Conservation (phyloP, 768 basidiomycete species). For the Trametes gibbosa region DNA sequence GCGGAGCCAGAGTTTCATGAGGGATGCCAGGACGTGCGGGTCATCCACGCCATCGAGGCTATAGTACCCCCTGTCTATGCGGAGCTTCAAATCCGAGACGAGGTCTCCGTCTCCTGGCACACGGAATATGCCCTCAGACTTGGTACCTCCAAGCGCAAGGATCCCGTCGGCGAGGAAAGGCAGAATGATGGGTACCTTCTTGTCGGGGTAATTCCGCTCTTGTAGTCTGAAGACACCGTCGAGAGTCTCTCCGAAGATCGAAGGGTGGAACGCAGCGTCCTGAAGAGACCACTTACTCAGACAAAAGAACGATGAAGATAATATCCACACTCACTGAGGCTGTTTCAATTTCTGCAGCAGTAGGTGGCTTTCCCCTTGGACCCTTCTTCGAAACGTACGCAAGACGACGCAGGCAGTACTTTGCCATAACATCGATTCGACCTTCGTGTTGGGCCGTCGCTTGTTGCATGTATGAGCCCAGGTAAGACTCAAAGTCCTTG, state of each 20-base stretch:
- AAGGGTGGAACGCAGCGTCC: conserved; percentile 94
- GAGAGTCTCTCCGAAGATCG: conserved; percentile 89
- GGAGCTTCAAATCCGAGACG: conserved; percentile 83
- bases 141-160: conserved; percentile 80
- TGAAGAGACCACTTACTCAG: conserved; percentile 28
- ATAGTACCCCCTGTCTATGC: conserved; percentile 90
- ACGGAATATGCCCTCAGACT: conserved; percentile 89
- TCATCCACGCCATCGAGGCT: conserved; percentile 88
- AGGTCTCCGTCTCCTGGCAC: conserved; percentile 89
- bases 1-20: conserved; percentile 91
- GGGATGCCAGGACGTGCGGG: conserved; percentile 83
- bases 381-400: conserved; percentile 76
- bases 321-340: conserved; percentile 58
- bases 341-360: conserved; percentile 84
- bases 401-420: conserved; percentile 83
- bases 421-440: conserved; percentile 86
- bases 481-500: conserved; percentile 86
- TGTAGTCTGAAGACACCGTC: conserved; percentile 83
- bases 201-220: conserved; percentile 78
- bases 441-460: conserved; percentile 67
- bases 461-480: conserved; percentile 75
- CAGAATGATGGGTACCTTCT: conserved; percentile 88
- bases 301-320: not conserved
- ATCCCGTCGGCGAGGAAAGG: conserved; percentile 93
- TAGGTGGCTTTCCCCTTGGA: conserved; percentile 81